Evolutionary conservation across 306 rosid species (phyloP).

Genomic region (Prunus salicina): DNA sequence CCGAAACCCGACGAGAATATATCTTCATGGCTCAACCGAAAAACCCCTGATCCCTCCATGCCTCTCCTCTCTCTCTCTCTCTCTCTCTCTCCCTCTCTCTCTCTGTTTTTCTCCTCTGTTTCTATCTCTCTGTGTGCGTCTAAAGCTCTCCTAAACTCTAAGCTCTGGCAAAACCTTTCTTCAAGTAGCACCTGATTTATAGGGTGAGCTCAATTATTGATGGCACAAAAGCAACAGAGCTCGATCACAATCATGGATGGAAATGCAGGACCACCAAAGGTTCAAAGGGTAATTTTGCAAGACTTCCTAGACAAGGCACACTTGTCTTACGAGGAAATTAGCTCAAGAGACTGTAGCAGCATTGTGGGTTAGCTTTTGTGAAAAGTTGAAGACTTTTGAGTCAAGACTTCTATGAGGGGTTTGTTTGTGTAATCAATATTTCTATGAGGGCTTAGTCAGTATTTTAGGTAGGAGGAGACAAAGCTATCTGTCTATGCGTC

Average conservation of each 20-base stretch:
- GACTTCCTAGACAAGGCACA: not conserved
- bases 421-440: not conserved
- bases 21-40: conserved; percentile 48
- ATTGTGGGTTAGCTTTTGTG: not conserved
- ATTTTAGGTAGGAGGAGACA: too few relatives aligned
- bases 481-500: too few relatives aligned
- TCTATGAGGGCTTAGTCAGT: not conserved
- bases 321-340: too few relatives aligned
- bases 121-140: too few relatives aligned
- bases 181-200: not conserved
- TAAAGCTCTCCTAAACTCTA: too few relatives aligned
- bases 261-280: not conserved
- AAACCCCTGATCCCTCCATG: conserved; percentile 34
- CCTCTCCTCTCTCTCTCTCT: not conserved
- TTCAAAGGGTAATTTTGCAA: not conserved
- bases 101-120: not conserved
- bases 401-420: too few relatives aligned
- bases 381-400: not conserved
- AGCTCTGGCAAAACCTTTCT: not conserved
- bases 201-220: not conserved
- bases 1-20: conserved; percentile 63
- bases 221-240: not conserved
- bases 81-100: not conserved
- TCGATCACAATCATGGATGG: not conserved
- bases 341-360: not conserved